Conservation (phyloP, 257 asterid genomes). For the Agastache rugosa region DNA sequence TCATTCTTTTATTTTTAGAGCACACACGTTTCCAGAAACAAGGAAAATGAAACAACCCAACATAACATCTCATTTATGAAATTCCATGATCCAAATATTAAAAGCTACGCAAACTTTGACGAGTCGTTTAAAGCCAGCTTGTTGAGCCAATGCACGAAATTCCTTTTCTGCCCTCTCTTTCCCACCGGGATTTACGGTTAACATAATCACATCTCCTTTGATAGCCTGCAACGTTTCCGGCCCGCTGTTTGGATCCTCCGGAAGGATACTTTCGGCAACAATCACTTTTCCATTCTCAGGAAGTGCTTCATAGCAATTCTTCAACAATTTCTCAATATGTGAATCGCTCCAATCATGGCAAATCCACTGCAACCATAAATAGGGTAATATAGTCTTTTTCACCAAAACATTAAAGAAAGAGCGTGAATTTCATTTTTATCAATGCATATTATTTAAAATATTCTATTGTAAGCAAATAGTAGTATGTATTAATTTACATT, state of each 20-base stretch:
- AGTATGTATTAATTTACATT: too few relatives aligned
- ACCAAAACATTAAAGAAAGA: too few relatives aligned
- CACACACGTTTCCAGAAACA: too few relatives aligned
- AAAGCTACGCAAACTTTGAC: constrained; percentile 48
- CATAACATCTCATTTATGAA: background rate
- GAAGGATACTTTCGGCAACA: constrained; percentile 43
- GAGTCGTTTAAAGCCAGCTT: constrained; percentile 53
- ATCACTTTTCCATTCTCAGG: constrained; percentile 36
- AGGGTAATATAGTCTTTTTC: too few relatives aligned
- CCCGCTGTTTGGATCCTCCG: constrained; percentile 42
- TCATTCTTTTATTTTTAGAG: too few relatives aligned
- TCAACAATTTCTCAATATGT: background rate
- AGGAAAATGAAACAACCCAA: too few relatives aligned
- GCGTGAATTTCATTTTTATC: too few relatives aligned
- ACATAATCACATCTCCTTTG: constrained; percentile 49
- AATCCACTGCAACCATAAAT: background rate
- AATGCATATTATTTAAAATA: too few relatives aligned
- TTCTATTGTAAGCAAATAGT: too few relatives aligned
- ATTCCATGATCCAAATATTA: constrained; percentile 63
- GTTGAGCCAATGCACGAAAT: constrained; percentile 57
- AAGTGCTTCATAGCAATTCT: background rate
- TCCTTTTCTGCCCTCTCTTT: constrained; percentile 69
- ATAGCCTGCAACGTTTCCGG: too few relatives aligned
- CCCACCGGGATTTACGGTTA: constrained; percentile 57
- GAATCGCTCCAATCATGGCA: constrained; percentile 15